These are phyloP conservation scores for Aspergillus incahuasiensis DNA, from an alignment of 495 filamentous ascomycete species.

Conservation along the genomic window DNA sequence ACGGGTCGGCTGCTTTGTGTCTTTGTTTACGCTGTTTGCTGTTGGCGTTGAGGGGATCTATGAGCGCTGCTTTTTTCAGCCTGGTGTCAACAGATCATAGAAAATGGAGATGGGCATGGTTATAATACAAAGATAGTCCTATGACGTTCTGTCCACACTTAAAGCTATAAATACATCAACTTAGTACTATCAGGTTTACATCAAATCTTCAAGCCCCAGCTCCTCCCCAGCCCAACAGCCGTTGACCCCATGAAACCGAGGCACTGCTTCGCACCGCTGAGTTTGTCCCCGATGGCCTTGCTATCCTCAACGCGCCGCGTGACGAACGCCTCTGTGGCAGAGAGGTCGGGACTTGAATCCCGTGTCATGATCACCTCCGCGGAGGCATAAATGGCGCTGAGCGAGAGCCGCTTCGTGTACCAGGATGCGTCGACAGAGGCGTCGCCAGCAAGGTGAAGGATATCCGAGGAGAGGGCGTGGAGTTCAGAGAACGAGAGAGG, in stretches of 20 bases:
- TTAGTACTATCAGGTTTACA: background rate
- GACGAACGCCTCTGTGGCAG: conserved; percentile 75
- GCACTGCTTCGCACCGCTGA: conserved; percentile 66
- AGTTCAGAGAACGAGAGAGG: conserved; percentile 76
- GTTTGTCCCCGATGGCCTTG: conserved; percentile 48
- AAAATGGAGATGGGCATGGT: background rate
- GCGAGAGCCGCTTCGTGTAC: conserved; percentile 82
- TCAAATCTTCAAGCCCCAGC: conserved; percentile 47
- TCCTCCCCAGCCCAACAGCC: conserved; percentile 38
- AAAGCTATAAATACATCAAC: background rate
- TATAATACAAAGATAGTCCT: background rate
- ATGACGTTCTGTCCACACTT: background rate
- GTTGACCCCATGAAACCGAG: conserved; percentile 67
- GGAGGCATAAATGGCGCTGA: conserved; percentile 77
- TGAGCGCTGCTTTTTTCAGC: background rate
- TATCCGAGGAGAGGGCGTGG: conserved; percentile 76
- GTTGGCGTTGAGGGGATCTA: background rate
- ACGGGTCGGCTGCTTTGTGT: background rate
- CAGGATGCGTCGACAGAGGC: conserved; percentile 73
- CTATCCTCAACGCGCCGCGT: conserved; percentile 70
- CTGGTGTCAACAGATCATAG: background rate
- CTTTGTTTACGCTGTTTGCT: background rate
- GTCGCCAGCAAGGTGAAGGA: conserved; percentile 80
- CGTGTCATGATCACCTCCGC: conserved; percentile 92
- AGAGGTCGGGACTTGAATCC: conserved; percentile 61